Evolutionary conservation across 2,329 filamentous ascomycete species (phyloP), one percentile per base, ranked within the genome.

Genomic region (Aspergillus ruber): DNA sequence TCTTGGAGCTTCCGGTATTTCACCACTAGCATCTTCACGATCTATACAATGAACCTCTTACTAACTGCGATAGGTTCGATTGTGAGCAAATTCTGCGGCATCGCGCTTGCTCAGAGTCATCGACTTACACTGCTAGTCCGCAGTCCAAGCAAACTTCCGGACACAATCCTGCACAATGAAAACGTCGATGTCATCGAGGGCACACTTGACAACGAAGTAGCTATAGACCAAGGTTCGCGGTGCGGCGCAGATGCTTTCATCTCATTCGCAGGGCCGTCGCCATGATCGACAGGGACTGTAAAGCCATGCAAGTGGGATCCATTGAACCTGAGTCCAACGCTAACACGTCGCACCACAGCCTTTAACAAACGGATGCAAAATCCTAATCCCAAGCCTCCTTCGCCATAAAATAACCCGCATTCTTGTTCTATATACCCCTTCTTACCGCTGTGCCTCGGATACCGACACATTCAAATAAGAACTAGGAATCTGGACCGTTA

Each of bases 251-350:
- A 48, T 13, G 36, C 43, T 3, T 48, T 48, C 36, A 46, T 53
- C 8, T 51, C 51, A 17, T 49, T 51, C 33, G 45, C 49, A n/a
- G 51, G 51, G 3, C 51, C 51, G 6, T 18, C 45, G 21, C 4
- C 29, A 5, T 42, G 45, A 20, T 15, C 38, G 5, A 39, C 33
- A 17, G 45, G 36, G 5, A 51, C 47, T 18, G 47, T 53, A 45
- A 45, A 29, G 47, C n/a, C 18, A 40, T 27, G 9, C 25, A 27
- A 27, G 3, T 10, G 7, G 25, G 25, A 9, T 9, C 7, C 2
- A 9, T 27, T 27, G 8, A 27, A 27, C 25, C 25, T 27, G 25
- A 27, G 7, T 29, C 25, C 10, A 29, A 12, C 10, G 9, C 25
- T 17, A 13, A 18, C 39, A 36, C 17, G 6, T 17, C 21, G 2